Conservation (phyloP, 1,284 basidiomycete genomes). For the Ganoderma boninense region DNA sequence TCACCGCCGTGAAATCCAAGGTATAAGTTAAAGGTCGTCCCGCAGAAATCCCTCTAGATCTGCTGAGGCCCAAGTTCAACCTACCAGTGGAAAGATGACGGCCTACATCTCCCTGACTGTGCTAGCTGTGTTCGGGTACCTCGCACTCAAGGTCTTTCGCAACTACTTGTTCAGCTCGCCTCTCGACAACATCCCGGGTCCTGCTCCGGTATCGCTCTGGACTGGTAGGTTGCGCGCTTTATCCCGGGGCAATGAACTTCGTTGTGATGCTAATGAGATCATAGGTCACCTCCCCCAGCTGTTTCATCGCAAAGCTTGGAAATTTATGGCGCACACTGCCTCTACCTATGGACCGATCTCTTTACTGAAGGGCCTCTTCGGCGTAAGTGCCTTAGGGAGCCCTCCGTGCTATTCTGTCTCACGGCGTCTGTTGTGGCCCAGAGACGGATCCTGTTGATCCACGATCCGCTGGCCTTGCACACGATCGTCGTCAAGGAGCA, state of each 20-base stretch:
- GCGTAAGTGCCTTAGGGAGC: background rate
- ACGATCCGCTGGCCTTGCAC: constrained; percentile 46
- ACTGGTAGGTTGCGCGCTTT: background rate
- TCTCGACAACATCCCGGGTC: background rate
- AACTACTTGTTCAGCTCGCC: background rate
- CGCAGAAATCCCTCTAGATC: background rate
- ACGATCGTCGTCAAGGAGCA: constrained; percentile 50
- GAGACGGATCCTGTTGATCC: constrained; percentile 23
- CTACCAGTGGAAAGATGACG: background rate
- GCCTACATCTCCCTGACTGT: background rate
- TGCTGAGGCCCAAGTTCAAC: background rate
- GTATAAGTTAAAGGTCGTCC: background rate
- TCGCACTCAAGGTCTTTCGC: background rate
- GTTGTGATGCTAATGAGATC: background rate
- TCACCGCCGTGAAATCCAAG: background rate
- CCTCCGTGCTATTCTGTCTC: background rate
- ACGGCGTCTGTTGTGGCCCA: background rate
- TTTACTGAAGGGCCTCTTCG: background rate
- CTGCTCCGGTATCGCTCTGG: background rate
- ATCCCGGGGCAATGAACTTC: background rate
- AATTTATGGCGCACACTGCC: background rate
- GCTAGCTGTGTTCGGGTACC: background rate
- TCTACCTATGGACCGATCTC: background rate
- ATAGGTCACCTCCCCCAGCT: background rate
- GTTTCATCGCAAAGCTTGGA: background rate